A percentile compares a stretch with the other conserved stretches of the same genome.
Evolutionary conservation across 2,329 filamentous ascomycete genomes (phyloP).

Genomic region (Diaporthe aspalathi): DNA sequence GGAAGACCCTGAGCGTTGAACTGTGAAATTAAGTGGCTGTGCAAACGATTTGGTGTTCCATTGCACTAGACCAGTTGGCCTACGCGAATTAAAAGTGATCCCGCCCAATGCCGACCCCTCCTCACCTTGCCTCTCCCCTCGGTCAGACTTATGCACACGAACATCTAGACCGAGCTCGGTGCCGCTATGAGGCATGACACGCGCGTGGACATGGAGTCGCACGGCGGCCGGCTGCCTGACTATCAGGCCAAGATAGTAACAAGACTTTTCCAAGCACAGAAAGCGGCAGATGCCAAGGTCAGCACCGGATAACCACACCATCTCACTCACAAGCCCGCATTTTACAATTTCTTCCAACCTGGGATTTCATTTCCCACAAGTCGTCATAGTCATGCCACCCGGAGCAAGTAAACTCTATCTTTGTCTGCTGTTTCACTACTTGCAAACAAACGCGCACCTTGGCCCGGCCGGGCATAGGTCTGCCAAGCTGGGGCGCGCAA

Average conservation of each 20-base stretch:
- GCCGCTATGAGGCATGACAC: conserved; percentile 20
- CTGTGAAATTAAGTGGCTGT: conserved; percentile 4
- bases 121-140: not conserved
- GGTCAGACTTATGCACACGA: conserved; percentile 6
- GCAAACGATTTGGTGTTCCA: conserved; percentile 13
- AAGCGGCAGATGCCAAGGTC: not conserved
- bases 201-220: not conserved
- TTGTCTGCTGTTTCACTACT: not conserved
- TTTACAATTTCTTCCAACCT: conserved; percentile 5
- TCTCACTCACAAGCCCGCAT: not conserved
- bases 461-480: conserved; percentile 1
- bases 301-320: not conserved
- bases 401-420: conserved; percentile 9
- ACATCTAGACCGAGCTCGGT: not conserved
- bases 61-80: not conserved
- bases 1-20: not conserved
- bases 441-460: conserved; percentile 22
- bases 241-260: conserved; percentile 24
- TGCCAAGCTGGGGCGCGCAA: conserved; percentile 8
- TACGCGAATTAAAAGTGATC: not conserved
- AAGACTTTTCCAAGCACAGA: conserved; percentile 20
- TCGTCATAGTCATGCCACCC: conserved; percentile 19
- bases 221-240: conserved; percentile 5
- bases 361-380: conserved; percentile 5
- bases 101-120: not conserved